A percentile compares a stretch with the other conserved stretches of the same genome.
Conservation (phyloP, 2,329 filamentous ascomycete genomes). For the Diaporthe capsici region DNA sequence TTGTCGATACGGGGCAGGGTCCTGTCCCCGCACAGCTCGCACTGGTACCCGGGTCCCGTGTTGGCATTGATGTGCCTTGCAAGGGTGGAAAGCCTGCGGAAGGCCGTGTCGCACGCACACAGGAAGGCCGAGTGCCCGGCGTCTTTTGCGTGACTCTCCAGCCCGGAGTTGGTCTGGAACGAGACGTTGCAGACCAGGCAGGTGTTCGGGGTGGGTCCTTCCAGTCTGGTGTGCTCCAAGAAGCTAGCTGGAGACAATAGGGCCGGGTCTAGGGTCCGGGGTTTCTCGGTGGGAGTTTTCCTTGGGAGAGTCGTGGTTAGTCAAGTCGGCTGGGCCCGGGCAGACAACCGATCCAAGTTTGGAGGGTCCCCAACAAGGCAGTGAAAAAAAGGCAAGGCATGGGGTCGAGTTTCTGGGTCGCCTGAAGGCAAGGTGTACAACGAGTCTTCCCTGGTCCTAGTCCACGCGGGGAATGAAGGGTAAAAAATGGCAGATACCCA, state of each 20-base stretch:
- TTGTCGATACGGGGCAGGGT: not conserved
- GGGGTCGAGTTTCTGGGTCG: not conserved
- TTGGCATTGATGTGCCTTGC: constrained; percentile 6
- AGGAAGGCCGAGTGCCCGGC: not conserved
- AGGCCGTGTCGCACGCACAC: not conserved
- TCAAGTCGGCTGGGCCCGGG: not conserved
- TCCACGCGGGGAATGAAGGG: not conserved
- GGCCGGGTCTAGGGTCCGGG: not conserved
- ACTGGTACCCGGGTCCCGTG: not conserved
- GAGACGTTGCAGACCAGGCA: not conserved
- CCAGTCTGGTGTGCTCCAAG: constrained; percentile 5
- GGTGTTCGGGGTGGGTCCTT: not conserved
- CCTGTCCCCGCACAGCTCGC: constrained; percentile 1
- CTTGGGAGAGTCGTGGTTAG: constrained; percentile 3
- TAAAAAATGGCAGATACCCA: not conserved
- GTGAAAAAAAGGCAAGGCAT: not conserved
- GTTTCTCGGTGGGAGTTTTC: not conserved
- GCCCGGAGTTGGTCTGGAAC: constrained; percentile 16
- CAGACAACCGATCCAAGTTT: not conserved
- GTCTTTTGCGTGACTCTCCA: not conserved
- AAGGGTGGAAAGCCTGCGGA: not conserved
- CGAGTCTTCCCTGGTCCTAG: too few species aligned
- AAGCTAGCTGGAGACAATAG: not conserved
- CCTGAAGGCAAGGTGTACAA: not conserved
- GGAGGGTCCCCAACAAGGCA: not conserved